Percentiles rank a stretch among this genome's conserved stretches.
phyloP scores from a whole-genome alignment of 768 basidiomycete species.

The Suillus cothurnatus region DNA sequence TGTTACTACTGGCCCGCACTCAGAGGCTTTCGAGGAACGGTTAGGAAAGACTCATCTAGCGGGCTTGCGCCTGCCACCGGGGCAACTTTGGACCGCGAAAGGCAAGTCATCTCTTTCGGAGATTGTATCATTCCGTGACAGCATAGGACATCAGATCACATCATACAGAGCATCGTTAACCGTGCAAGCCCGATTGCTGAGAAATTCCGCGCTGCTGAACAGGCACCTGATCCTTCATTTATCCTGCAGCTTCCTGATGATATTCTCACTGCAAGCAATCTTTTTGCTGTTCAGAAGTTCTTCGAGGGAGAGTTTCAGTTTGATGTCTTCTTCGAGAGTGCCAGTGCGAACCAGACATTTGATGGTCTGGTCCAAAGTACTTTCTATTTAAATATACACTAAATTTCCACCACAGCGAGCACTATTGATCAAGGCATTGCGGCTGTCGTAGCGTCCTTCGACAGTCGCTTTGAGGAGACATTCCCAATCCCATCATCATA shows the following conservation, averaged over 20 bases:
- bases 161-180: constrained; percentile 61
- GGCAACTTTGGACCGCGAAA: constrained; percentile 84
- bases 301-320: constrained; percentile 87
- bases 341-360: constrained; percentile 62
- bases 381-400: constrained; percentile 2
- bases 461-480: constrained; percentile 62
- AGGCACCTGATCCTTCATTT: constrained; percentile 78
- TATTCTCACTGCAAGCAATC: constrained; percentile 68
- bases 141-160: constrained; percentile 47
- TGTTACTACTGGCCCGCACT: constrained; percentile 56
- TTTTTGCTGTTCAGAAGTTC: constrained; percentile 85
- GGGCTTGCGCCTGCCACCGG: constrained; percentile 61
- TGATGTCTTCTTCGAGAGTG: constrained; percentile 87
- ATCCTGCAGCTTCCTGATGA: constrained; percentile 78
- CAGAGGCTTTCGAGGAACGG: constrained; percentile 56
- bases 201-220: constrained; percentile 49
- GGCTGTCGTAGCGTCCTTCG: constrained; percentile 61
- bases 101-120: constrained; percentile 43
- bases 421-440: constrained; percentile 71
- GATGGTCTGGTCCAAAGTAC: constrained; percentile 48
- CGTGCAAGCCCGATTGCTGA: constrained; percentile 56
- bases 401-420: constrained; percentile 44
- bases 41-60: constrained; percentile 73
- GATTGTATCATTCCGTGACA: not conserved
- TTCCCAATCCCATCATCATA: constrained; percentile 72